Evolutionary conservation across 2,329 filamentous ascomycete species (phyloP), one percentile per base, ranked within the genome.

Genomic region (Colletotrichum godetiae): DNA sequence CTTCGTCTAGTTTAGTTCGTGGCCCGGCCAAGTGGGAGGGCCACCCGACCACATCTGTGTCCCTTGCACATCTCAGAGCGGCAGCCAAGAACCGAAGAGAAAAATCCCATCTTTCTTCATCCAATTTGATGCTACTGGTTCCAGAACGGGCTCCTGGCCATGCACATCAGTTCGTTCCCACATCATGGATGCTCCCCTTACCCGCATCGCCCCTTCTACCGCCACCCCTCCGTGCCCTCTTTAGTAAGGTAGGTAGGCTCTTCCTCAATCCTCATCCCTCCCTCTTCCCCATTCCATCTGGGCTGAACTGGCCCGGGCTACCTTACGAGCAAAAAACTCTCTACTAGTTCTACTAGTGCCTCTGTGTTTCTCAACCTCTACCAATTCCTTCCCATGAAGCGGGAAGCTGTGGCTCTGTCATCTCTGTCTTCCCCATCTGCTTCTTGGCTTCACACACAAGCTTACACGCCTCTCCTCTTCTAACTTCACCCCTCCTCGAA

Each of bases 101-200:
- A 72, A 73, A 73, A 56, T 73, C 60, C 70, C 67, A 70, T 70
- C 60, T 70, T 73, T 73, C 70, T 73, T 73, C 67, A 73, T 73
- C 70, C 70, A 73, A 73, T 73, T 73, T 73, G 55, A 56, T 73
- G 56, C 60, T 70, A 22, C 62, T 60, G 49, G 67, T 70, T 73
- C 70, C 70, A 70, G 70, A 72, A 72, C 37, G 59, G 72, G 72
- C 57, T 67, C 72, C 59, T 59, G 31, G 68, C 52, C 68, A 67
- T 74, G 68, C 62, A 72, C 57, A 74, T 72, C 72, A 66, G 70
- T 65, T 66, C 67, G 70, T 66, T 68, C 70, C 67, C 62, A 57
- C 33, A 10, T 52, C 56, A 46, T 49, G 70, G 67, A 69, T 65
- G 67, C 22, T 57, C 46, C 70, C 70, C 66, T 70, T 73, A 70